These are phyloP conservation scores for Anthracocystis panici-leucophaei DNA, from an alignment of 1,284 basidiomycete genomes.

Conservation along the genomic window DNA sequence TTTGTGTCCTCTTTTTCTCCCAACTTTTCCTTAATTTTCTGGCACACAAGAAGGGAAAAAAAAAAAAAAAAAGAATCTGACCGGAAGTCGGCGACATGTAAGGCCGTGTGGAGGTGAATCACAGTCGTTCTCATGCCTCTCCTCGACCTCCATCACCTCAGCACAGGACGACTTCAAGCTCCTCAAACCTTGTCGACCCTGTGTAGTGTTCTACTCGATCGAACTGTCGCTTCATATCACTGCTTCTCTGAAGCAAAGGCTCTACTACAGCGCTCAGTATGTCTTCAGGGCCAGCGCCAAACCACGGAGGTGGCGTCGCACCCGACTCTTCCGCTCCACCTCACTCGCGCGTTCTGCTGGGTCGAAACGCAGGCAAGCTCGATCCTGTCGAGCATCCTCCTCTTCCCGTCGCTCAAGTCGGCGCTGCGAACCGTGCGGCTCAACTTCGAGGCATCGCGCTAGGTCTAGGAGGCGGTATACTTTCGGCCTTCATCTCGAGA, in stretches of 20 bases:
- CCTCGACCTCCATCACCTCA: neutral
- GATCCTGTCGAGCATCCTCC: conserved; percentile 38
- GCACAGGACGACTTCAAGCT: neutral
- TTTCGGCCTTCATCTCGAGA: conserved; percentile 45
- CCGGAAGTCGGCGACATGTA: conserved; percentile 10
- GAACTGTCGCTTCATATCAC: neutral
- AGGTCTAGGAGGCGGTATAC: conserved; percentile 41
- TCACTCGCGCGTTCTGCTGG: conserved; percentile 15
- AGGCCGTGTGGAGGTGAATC: conserved; percentile 28
- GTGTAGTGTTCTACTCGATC: neutral
- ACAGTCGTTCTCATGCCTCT: neutral
- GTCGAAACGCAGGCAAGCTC: conserved; percentile 41
- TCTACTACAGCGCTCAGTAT: neutral
- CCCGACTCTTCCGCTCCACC: conserved; percentile 12
- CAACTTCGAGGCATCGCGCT: conserved; percentile 41
- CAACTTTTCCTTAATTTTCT: neutral
- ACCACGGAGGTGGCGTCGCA: conserved; percentile 33
- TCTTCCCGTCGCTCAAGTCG: conserved; percentile 38
- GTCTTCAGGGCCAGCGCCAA: conserved; percentile 19
- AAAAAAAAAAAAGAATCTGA: neutral
- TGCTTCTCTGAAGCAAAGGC: neutral
- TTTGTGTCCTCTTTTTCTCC: neutral
- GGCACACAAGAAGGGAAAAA: too few relatives aligned
- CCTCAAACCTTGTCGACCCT: neutral
- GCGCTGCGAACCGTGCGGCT: conserved; percentile 42